Base-by-base conservation (phyloP, 1,139 yeast genomes). In the Candida glucosophila region DNA sequence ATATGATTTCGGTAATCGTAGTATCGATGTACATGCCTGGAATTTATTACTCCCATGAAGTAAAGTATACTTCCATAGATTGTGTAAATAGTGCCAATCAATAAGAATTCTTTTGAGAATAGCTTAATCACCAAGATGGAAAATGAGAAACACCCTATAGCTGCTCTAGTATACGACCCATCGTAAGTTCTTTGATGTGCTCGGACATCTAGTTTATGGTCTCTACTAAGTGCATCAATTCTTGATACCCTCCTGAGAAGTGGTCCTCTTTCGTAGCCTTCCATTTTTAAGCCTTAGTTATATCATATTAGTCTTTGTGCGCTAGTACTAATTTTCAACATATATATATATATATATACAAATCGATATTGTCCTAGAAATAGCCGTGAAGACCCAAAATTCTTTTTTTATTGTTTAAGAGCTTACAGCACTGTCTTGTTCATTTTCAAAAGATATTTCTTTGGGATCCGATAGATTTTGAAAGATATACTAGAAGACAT, bases 111-210 rank as follows among this genome's bases (percentile, higher is more conserved):
- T 27, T 44, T 52, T 14, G 73, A 62, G 40, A 72, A 72, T 22
- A 72, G 46, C 44, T 70, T 71, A 39, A 72, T 58, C 22, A 72
- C 60, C 25, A 69, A 37, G n/a, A 63, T 52, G 4, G 69, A 51
- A 35, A 65, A 64, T 15, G 67, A 59, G n/a, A 65, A 44, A 27
- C 65, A 49, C 19, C 65, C 65, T 14, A 72, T 48, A 16, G 77
- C 68, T 3, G 75, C 60, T 28, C 78, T 43, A 8, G 74, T 61
- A 39, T 72, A 72, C 3, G 78, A 76, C 0, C 78, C 78, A 43
- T 72, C 77, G 39, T 72, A 72, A 1, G 78, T 72, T 34, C 78
- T 43, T 42, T 72, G 78, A 41, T 72, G 76, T 2, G 78, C 78
- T 33, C 78, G 39, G 4, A 72, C 62, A 35, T 72, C 78, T 20